phyloP scores from a whole-genome alignment of 805 yeast genomes.

The Candida pseudofarinosa region DNA sequence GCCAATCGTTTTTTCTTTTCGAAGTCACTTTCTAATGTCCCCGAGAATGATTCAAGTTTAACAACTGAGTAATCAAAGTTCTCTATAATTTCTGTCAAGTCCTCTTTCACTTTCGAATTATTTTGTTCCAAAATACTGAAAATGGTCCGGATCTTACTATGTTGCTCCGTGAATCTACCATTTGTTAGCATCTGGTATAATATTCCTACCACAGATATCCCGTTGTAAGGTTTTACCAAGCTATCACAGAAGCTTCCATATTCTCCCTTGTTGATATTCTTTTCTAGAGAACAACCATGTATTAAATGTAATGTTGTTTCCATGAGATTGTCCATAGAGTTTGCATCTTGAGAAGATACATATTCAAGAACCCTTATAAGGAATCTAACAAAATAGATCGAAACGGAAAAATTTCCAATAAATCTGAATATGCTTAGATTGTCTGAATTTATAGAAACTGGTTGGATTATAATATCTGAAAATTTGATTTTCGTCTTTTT shows the following conservation, averaged over 20 bases:
- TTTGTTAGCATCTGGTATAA: conserved; percentile 36
- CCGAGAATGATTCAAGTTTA: conserved; percentile 12
- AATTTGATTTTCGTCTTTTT: conserved; percentile 33
- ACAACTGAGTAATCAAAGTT: conserved; percentile 18
- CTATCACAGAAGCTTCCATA: conserved; percentile 29
- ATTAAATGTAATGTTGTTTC: conserved; percentile 62
- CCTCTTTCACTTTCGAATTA: conserved; percentile 17
- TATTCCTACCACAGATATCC: conserved; percentile 33
- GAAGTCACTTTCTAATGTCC: conserved; percentile 26
- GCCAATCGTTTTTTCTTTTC: conserved; percentile 68
- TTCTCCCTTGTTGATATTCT: conserved; percentile 21
- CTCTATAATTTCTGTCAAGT: conserved; percentile 15
- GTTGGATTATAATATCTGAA: conserved; percentile 54
- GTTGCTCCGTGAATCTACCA: conserved; percentile 40
- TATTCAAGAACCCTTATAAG: conserved; percentile 47
- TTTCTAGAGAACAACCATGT: conserved; percentile 49
- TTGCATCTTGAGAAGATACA: conserved; percentile 28
- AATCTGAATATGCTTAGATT: conserved; percentile 36
- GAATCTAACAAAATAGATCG: conserved; percentile 50
- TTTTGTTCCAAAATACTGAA: conserved; percentile 31
- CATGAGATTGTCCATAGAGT: conserved; percentile 52
- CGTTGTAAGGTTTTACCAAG: conserved; percentile 26
- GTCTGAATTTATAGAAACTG: conserved; percentile 35
- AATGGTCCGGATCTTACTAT: conserved; percentile 56
- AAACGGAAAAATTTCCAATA: conserved; percentile 50